Evolutionary conservation across 2,329 filamentous ascomycete species (phyloP).

Genomic region (Calonectria naviculata): DNA sequence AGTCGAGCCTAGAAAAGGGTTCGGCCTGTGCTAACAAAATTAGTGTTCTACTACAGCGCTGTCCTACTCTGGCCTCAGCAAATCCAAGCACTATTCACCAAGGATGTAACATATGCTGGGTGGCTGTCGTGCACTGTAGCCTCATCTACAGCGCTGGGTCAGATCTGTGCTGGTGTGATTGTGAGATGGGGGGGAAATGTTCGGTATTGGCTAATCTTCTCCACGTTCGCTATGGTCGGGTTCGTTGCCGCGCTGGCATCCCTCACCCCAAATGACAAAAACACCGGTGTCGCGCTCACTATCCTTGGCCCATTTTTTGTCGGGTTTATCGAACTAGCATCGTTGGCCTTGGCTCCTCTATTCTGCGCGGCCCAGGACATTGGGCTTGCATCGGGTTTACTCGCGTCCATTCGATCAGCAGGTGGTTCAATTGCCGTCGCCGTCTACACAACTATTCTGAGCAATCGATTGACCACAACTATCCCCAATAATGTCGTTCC

Average conservation of each 20-base stretch:
- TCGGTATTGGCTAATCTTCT: slow-evolving; percentile 50
- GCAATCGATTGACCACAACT: slow-evolving; percentile 48
- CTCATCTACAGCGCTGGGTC: slow-evolving; percentile 47
- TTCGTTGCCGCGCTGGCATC: slow-evolving; percentile 48
- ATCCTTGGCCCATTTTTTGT: slow-evolving; percentile 51
- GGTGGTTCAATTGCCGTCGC: slow-evolving; percentile 51
- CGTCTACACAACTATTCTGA: slow-evolving; percentile 53
- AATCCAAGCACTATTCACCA: slow-evolving; percentile 47
- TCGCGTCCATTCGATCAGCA: slow-evolving; percentile 52
- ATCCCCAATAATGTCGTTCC: slow-evolving; percentile 48
- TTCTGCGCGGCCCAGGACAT: slow-evolving; percentile 53
- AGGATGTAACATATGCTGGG: slow-evolving; percentile 47
- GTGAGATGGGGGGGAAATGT: slow-evolving; percentile 49
- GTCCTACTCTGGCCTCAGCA: slow-evolving; percentile 51
- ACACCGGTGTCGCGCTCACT: slow-evolving; percentile 46
- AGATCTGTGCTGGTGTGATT: slow-evolving; percentile 45
- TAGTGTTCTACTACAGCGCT: slow-evolving; percentile 34
- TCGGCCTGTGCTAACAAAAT: background rate
- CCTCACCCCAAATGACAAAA: slow-evolving; percentile 44
- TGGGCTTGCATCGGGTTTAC: slow-evolving; percentile 52
- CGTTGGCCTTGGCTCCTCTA: slow-evolving; percentile 47
- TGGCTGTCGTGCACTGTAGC: slow-evolving; percentile 52
- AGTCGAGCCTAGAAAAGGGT: slow-evolving; percentile 20
- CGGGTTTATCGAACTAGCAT: slow-evolving; percentile 48
- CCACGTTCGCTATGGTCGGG: slow-evolving; percentile 50